phyloP scores from a whole-genome alignment of 2,329 filamentous ascomycete genomes.

The Thelonectria rubi region DNA sequence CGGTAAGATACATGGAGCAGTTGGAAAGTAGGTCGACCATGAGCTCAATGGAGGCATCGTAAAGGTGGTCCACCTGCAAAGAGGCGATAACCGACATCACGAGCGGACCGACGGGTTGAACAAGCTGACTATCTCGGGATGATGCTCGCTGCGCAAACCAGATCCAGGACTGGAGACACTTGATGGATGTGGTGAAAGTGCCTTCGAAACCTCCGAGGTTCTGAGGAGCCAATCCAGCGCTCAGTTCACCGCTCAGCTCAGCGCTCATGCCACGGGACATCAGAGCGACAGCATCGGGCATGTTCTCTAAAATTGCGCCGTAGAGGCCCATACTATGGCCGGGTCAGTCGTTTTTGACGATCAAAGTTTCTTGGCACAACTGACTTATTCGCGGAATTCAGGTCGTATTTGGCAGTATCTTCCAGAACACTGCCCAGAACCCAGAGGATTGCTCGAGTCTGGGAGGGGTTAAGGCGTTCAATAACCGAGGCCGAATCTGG shows the following conservation, averaged over 20 bases:
- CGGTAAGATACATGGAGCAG: constrained; percentile 69
- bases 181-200: constrained; percentile 52
- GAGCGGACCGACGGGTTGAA: constrained; percentile 67
- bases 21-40: constrained; percentile 72
- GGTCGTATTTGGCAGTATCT: constrained; percentile 66
- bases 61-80: constrained; percentile 66
- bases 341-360: constrained; percentile 5
- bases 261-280: constrained; percentile 51
- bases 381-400: constrained; percentile 66
- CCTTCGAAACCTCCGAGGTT: too few species aligned
- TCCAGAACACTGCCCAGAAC: constrained; percentile 59
- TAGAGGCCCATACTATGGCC: constrained; percentile 50
- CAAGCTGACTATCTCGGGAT: constrained; percentile 63
- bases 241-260: too few species aligned
- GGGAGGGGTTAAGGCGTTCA: constrained; percentile 55
- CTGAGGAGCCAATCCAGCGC: too few species aligned
- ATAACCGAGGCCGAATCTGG: constrained; percentile 56
- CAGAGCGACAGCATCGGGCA: constrained; percentile 51
- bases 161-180: constrained; percentile 77
- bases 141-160: constrained; percentile 75
- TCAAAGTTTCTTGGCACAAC: constrained; percentile 34
- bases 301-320: constrained; percentile 52
- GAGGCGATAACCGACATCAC: constrained; percentile 68
- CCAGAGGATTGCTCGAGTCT: constrained; percentile 69
- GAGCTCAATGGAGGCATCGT: constrained; percentile 68